Percentiles rank a stretch among this genome's conserved stretches.
These are phyloP conservation scores for Mucor irregularis DNA, from an alignment of 371 early-diverging fungal genomes.

Conservation along the genomic window DNA sequence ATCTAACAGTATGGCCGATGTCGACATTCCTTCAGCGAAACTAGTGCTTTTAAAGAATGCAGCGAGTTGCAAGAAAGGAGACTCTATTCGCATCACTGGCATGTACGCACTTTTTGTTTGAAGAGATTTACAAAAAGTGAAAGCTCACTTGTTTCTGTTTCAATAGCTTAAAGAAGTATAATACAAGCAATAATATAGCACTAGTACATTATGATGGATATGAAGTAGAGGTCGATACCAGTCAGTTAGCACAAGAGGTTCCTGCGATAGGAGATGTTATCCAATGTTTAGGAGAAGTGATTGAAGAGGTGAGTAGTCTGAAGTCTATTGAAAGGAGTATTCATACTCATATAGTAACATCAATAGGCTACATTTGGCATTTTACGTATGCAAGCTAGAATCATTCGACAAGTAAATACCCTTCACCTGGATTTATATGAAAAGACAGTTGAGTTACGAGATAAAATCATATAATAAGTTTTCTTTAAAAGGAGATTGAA, in stretches of 20 bases:
- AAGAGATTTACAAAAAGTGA: not conserved
- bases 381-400: slow-evolving; percentile 9
- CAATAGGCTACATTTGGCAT: not conserved
- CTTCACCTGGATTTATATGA: slow-evolving; percentile 20
- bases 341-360: not conserved
- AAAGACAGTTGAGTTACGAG: slow-evolving; percentile 11
- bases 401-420: slow-evolving; percentile 9
- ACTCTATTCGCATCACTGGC: slow-evolving; percentile 22
- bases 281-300: slow-evolving; percentile 22
- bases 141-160: not conserved
- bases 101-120: no score
- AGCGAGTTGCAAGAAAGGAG: not conserved
- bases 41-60: slow-evolving; percentile 15
- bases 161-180: slow-evolving; percentile 9
- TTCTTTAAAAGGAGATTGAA: no score
- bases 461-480: no score
- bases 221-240: not conserved
- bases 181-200: not conserved
- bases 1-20: no score
- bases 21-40: slow-evolving; percentile 16
- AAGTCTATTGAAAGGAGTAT: not conserved
- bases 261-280: slow-evolving; percentile 6
- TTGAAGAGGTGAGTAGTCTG: not conserved
- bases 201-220: slow-evolving; percentile 2
- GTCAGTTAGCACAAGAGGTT: not conserved